Conservation (phyloP, 139 green algal genomes). For the Chlamydomonas asymmetrica region DNA sequence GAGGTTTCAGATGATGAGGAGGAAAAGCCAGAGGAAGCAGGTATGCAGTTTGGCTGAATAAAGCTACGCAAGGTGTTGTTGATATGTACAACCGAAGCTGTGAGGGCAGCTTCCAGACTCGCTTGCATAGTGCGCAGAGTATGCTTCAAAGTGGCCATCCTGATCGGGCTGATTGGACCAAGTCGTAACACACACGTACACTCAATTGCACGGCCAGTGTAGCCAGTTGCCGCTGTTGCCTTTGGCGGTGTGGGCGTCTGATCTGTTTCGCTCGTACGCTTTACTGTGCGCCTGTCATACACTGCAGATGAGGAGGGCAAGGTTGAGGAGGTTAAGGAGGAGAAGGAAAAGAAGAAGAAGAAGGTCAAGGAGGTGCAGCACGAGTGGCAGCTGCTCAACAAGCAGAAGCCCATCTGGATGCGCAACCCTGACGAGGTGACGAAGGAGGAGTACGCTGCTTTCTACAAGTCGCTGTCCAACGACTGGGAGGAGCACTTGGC, state of each 20-base stretch:
- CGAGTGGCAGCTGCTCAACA: conserved; percentile 99
- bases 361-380: conserved; percentile 96
- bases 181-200: too few species aligned
- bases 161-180: too few species aligned
- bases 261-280: too few species aligned
- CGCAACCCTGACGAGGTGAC: conserved; percentile 95
- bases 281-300: too few species aligned
- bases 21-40: conserved; percentile 62
- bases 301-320: conserved; percentile 76
- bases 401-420: conserved; percentile 99
- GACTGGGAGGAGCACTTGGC: conserved; percentile 98
- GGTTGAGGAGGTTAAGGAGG: conserved; percentile 84
- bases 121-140: neutral
- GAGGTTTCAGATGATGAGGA: conserved; percentile 93
- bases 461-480: conserved; percentile 98
- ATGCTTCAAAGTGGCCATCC: too few species aligned
- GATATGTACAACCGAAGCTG: too few species aligned
- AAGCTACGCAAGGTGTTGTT: neutral
- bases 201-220: too few species aligned
- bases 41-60: neutral
- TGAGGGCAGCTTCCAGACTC: neutral
- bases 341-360: conserved; percentile 85
- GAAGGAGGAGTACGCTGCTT: conserved; percentile 94
- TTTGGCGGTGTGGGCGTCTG: too few species aligned
- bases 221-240: too few species aligned